Evolutionary conservation across 306 rosid genomes (phyloP).

Genomic region (Vicia sativa): DNA sequence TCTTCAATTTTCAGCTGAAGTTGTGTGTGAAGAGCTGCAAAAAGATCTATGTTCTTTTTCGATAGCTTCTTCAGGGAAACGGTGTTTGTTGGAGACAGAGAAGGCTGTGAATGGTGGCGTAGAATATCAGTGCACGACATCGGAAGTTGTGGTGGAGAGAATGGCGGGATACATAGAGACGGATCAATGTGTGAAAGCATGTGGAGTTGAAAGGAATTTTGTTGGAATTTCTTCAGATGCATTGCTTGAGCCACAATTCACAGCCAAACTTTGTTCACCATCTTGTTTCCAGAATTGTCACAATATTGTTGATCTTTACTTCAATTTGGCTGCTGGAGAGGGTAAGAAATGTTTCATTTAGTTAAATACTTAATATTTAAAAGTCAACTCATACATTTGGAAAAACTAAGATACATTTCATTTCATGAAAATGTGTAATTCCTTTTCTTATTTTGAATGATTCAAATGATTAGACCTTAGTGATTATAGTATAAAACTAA

Average conservation of each 20-base stretch:
- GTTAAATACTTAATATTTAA: not conserved
- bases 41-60: constrained; percentile 67
- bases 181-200: constrained; percentile 63
- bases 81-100: constrained; percentile 74
- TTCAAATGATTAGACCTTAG: not conserved
- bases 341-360: constrained; percentile 45
- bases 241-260: constrained; percentile 74
- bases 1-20: constrained; percentile 44
- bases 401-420: not conserved
- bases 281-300: constrained; percentile 71
- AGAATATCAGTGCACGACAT: constrained; percentile 72
- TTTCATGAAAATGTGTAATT: not conserved
- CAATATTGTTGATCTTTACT: constrained; percentile 74
- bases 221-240: constrained; percentile 85
- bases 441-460: not conserved
- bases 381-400: too few species aligned
- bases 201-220: constrained; percentile 70
- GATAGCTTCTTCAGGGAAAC: constrained; percentile 80
- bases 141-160: constrained; percentile 72
- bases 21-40: constrained; percentile 68
- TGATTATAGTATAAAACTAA: not conserved
- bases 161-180: constrained; percentile 71
- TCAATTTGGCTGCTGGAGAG: constrained; percentile 79
- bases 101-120: constrained; percentile 45
- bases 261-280: constrained; percentile 69